Evolutionary conservation across 140 eudicot species (phyloP), one percentile per base, ranked within the genome.

Genomic region (Flaveria floridana): DNA sequence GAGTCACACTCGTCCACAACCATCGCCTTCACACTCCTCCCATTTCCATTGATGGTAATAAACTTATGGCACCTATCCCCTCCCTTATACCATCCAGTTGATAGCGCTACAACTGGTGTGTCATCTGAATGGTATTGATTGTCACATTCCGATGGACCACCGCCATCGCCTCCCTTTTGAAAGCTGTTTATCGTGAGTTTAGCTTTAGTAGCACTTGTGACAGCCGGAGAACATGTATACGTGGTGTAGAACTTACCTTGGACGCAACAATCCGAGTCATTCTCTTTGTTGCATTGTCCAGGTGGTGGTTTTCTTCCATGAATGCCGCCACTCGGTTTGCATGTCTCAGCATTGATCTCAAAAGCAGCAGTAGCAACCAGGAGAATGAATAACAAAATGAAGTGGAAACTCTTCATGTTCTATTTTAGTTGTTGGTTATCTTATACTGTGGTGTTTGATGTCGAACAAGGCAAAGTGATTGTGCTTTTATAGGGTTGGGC

Each of bases 91-190:
- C 80, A 78, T 63, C 82, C 82, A 0, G 78, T 79, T 46, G 79
- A 80, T 15, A 80, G 44, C 23, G 84, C 84, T 21, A 80, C 81
- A 20, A 80, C 84, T 5, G 84, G 84, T 18, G 84, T 68, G 71
- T 80, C 76, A 42, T 74, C 72, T 14, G 71, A 68, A 51, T 80
- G 84, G 65, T 80, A 80, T 14, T 74, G 76, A 20, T 68, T 59
- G 71, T 80, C 80, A 59, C 84, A 80, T 42, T 74, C 80, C 0
- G 84, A 80, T 59, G 84, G 84, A 59, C 84, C 84, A 41, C 84
- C 84, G 0, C 84, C 84, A 5, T 80, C 84, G 7, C 80, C 80
- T 68, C 80, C 84, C 28, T 80, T 68, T 68, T 80, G 80, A 18
- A 80, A 80, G 68, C 83, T 80, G 8, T 80, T 80, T 7, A 80